Base-by-base conservation (phyloP, 2,329 filamentous ascomycete genomes). In the Aspergillus novoparasiticus region DNA sequence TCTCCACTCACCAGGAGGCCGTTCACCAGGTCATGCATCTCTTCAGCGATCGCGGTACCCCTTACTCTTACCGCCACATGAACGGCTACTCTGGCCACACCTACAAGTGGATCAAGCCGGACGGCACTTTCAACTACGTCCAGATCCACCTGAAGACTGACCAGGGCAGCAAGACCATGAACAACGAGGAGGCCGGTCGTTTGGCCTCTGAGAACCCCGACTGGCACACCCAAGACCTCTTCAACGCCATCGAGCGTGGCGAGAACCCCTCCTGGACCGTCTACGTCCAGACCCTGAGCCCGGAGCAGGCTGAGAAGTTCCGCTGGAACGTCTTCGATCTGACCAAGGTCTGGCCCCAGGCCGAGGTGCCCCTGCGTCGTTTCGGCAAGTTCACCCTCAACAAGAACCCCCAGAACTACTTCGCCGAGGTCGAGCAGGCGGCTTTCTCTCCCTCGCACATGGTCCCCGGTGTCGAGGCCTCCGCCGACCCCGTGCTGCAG, bases 341-440 rank as follows among this genome's bases (percentile, higher is more conserved):
- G 65, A 91, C 89, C 57, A 89, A 90, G 76, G 83, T 89, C 69
- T 90, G 88, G 88, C 88, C 88, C 2, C 86, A 90, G 63, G 79
- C 76, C 26, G 83, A 89, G 54, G 86, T 88, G 32, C 89, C 89
- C 2, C 79, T 89, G 14, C 81, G 86, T 21, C 84, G 81, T 53
- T 81, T 91, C 59, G 89, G 88, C 56, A 83, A 84, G 63, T 76
- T 91, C 63, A 89, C 85, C 0, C 82, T 91, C 28, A 89, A 90
- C 77, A 82, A 83, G 73, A 91, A 90, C 72, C 81, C 83, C 1
- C 76, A 84, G 59, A 90, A 91, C 77, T 91, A 90, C 79, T 90
- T 90, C 70, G 82, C 85, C 54, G 89, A 92, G 71, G 89, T 91
- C 57, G 89, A 92, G 79, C 89, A 91, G 73, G 83, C 86, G 21